A percentile compares a stretch with the other conserved stretches of the same genome.
Conservation (phyloP, 441 rosid species). For the Viola pubescens region DNA sequence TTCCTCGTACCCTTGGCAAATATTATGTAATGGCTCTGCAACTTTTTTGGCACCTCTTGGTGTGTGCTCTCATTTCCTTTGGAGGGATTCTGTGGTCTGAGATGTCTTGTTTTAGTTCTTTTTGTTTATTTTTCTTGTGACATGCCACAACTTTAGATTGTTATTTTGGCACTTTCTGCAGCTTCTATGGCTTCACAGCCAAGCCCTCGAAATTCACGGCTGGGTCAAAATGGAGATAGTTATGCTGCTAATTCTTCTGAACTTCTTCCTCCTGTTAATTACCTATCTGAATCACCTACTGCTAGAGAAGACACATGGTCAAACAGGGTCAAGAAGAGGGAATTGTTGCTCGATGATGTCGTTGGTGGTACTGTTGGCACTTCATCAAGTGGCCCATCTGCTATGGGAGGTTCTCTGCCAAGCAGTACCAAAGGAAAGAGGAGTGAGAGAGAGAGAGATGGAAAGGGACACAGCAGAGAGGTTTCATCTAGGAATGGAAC, state of each 20-base stretch:
- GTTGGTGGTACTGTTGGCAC: constrained; percentile 43
- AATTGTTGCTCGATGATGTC: constrained; percentile 77
- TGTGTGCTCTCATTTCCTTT: constrained; percentile 4
- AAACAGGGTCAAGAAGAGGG: constrained; percentile 79
- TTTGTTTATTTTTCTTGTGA: constrained; percentile 5
- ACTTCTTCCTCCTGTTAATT: constrained; percentile 38
- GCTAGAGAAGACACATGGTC: constrained; percentile 67
- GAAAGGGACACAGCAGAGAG: constrained; percentile 67
- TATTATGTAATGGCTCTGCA: constrained; percentile 13
- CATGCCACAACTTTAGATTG: constrained; percentile 8
- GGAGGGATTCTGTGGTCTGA: constrained; percentile 11
- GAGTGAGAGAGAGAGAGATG: constrained; percentile 97
- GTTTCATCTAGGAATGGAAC: constrained; percentile 60
- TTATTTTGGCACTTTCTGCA: constrained; percentile 34
- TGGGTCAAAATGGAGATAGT: constrained; percentile 43
- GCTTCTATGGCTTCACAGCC: constrained; percentile 54
- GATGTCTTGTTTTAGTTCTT: constrained; percentile 1
- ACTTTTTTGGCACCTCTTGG: constrained; percentile 2
- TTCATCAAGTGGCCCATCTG: constrained; percentile 32
- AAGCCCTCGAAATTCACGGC: constrained; percentile 37
- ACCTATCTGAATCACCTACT: constrained; percentile 34
- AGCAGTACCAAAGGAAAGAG: constrained; percentile 87
- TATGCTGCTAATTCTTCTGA: constrained; percentile 39
- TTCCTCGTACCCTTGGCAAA: no score
- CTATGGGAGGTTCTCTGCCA: constrained; percentile 51